A percentile compares a stretch with the other conserved stretches of the same genome.
These are phyloP conservation scores for Cocos nucifera DNA, from an alignment of 176 grass and related monocot genomes.

Conservation along the genomic window DNA sequence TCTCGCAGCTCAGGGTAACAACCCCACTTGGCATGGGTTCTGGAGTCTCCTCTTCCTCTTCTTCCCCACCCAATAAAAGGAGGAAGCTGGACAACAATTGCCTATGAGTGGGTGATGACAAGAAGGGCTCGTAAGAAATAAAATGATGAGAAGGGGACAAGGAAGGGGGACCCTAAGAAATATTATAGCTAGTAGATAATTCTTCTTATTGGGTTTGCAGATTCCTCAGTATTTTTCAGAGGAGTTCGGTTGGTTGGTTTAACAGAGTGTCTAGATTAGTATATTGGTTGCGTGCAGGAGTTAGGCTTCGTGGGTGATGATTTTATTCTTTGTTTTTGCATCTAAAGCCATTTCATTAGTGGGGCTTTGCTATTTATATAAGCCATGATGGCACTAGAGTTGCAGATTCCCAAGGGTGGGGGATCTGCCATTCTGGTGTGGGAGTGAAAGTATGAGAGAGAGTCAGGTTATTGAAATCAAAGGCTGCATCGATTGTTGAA, in stretches of 20 bases:
- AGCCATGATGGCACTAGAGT: constrained; percentile 27
- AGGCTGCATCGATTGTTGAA: constrained; percentile 32
- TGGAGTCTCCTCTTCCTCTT: constrained; percentile 27
- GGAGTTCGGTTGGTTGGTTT: constrained; percentile 19
- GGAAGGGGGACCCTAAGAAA: constrained; percentile 28
- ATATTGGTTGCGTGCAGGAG: neutral
- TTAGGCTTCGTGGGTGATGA: too few species aligned
- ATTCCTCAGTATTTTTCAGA: constrained; percentile 44
- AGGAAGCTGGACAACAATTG: constrained; percentile 35
- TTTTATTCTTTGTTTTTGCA: neutral
- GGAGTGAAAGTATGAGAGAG: constrained; percentile 17
- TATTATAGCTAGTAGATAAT: constrained; percentile 27
- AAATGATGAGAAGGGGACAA: neutral
- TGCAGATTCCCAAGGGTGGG: constrained; percentile 19
- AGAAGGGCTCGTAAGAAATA: neutral
- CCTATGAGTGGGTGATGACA: constrained; percentile 8
- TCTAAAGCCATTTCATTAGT: constrained; percentile 13
- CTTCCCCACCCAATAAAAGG: constrained; percentile 38
- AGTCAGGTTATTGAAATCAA: constrained; percentile 27
- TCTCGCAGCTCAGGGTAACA: constrained; percentile 30
- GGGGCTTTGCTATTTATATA: constrained; percentile 29
- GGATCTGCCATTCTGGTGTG: constrained; percentile 39
- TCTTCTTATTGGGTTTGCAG: constrained; percentile 34
- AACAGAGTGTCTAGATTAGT: constrained; percentile 12
- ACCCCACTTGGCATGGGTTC: constrained; percentile 24